Evolutionary conservation across 164 flowering plant genomes (phyloP).

Genomic region (Nymphaea thermarum): DNA sequence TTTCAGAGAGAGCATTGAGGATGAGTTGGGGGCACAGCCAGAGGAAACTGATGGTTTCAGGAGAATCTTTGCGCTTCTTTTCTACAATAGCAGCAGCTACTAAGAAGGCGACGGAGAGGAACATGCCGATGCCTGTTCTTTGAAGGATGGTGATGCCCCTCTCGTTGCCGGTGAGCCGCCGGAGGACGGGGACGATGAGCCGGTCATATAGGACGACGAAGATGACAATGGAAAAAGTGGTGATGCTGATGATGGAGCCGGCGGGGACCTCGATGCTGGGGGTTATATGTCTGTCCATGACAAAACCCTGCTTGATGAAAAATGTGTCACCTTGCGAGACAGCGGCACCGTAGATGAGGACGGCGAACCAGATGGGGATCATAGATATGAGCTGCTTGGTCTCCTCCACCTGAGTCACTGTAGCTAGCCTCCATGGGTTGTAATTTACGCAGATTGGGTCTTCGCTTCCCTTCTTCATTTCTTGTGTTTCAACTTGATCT

Average conservation of each 20-base stretch:
- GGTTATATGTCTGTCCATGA: slow-evolving; percentile 32
- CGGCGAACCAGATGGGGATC: slow-evolving; percentile 58
- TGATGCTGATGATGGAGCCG: slow-evolving; percentile 34
- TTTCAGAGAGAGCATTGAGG: slow-evolving; percentile 46
- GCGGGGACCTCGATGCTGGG: slow-evolving; percentile 40
- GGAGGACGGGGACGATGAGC: slow-evolving; percentile 37
- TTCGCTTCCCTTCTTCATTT: slow-evolving; percentile 22
- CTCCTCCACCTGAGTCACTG: slow-evolving; percentile 65
- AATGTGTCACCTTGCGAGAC: slow-evolving; percentile 56
- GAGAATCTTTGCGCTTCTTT: slow-evolving; percentile 26
- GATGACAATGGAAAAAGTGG: slow-evolving; percentile 34
- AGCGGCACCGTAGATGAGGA: slow-evolving; percentile 41
- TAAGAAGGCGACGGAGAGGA: slow-evolving; percentile 25
- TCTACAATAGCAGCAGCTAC: slow-evolving; percentile 45
- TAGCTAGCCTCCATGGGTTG: slow-evolving; percentile 55
- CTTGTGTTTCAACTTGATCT: slow-evolving; percentile 3
- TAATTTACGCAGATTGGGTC: slow-evolving; percentile 31
- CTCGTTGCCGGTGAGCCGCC: slow-evolving; percentile 38
- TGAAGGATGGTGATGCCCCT: slow-evolving; percentile 58
- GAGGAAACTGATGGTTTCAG: slow-evolving; percentile 37
- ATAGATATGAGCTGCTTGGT: slow-evolving; percentile 46
- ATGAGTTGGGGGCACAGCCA: slow-evolving; percentile 60
- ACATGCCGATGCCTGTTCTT: slow-evolving; percentile 61
- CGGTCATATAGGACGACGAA: slow-evolving; percentile 43
- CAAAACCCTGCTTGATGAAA: slow-evolving; percentile 61